Evolutionary conservation across 2,329 filamentous ascomycete genomes (phyloP), one percentile per base, ranked within the genome.

Genomic region (Pestalotiopsis sp.): DNA sequence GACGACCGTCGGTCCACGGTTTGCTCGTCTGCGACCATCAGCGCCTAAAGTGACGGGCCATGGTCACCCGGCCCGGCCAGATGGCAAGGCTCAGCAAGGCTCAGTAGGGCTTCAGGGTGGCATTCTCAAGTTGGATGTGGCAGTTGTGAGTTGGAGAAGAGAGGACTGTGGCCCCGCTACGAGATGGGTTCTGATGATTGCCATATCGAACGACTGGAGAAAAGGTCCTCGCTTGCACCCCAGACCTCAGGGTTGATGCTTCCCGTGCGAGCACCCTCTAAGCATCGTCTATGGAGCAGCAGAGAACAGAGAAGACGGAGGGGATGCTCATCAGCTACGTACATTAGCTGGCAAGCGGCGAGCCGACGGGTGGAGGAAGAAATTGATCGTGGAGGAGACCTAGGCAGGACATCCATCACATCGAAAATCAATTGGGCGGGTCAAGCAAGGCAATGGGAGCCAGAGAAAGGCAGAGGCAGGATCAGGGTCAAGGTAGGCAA

Each of bases 21-120:
- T n/a, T 66, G 27, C 49, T 66, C 45, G 36, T 66, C 20, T 58
- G 64, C 45, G 66, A 52, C 68, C 66, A 70, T 71, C 71, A 69
- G 72, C 72, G 71, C 72, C 69, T 69, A 66, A 68, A 67, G 69
- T 70, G 72, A 67, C 68, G 66, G 69, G 31, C 65, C 66, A 61
- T 67, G 68, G 70, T 67, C 63, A 67, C 58, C 49, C 67, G 27
- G 38, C 25, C 39, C 31, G 20, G 41, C 25, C 45, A 45, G 49
- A 66, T 38, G 45, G 45, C 56, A 68, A 69, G 69, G 68, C 71
- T 73, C 67, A 70, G 69, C 67, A 71, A 67, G 71, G 70, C 70
- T 71, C 70, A 59, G 56, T 23, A n/a, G 58, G 66, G 49, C 63
- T 25, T 7, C 20, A 66, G 57, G 31, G 27, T 20, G 45, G 45